These are phyloP conservation scores for Termitomyces sp. DNA, from an alignment of 768 basidiomycete species.

Conservation along the genomic window DNA sequence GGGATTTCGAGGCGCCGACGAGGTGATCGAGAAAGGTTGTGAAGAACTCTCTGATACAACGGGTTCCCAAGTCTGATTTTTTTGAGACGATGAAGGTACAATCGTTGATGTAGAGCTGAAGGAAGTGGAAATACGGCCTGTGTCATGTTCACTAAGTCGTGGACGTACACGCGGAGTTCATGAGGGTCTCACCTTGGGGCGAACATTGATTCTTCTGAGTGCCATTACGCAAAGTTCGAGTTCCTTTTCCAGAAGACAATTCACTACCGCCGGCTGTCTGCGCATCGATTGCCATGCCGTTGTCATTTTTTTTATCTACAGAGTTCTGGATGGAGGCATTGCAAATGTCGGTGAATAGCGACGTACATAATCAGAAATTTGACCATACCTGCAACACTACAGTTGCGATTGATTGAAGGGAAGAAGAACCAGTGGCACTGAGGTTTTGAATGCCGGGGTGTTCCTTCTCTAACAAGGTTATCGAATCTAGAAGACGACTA, in stretches of 20 bases:
- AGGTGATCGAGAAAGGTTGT: background rate
- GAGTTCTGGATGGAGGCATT: slow-evolving; percentile 26
- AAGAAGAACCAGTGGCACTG: slow-evolving; percentile 6
- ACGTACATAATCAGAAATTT: slow-evolving; percentile 33
- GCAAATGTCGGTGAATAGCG: slow-evolving; percentile 42
- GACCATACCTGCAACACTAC: slow-evolving; percentile 46
- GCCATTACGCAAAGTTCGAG: slow-evolving; percentile 25
- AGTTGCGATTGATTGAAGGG: slow-evolving; percentile 32
- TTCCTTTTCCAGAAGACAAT: background rate
- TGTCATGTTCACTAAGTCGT: background rate
- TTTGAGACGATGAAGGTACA: background rate
- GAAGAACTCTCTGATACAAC: background rate
- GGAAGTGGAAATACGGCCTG: background rate
- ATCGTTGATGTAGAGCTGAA: too few relatives aligned
- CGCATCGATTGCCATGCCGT: background rate
- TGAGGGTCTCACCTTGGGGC: slow-evolving; percentile 34
- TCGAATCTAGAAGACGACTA: slow-evolving; percentile 54
- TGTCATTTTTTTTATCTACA: background rate
- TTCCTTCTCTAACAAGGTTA: slow-evolving; percentile 52
- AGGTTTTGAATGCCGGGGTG: slow-evolving; percentile 23
- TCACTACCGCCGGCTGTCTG: background rate
- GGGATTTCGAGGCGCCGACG: too few relatives aligned
- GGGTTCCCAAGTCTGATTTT: background rate
- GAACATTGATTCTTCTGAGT: slow-evolving; percentile 12
- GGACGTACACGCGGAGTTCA: background rate